These are phyloP conservation scores for Fusarium acutatum DNA, from an alignment of 2,329 filamentous ascomycete genomes.

Conservation along the genomic window DNA sequence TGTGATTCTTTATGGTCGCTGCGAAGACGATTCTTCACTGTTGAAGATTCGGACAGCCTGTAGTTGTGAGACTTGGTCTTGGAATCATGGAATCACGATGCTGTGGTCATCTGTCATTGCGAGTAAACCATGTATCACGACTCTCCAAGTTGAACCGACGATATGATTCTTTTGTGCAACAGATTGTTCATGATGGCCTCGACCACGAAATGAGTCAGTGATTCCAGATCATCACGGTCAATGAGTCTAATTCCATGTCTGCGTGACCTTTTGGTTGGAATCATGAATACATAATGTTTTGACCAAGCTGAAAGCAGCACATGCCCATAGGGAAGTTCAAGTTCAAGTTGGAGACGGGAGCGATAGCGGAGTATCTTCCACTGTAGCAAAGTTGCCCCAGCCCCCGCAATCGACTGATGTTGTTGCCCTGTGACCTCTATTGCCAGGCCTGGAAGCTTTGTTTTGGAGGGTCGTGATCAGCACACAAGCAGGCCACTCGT, in stretches of 20 bases:
- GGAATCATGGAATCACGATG: not conserved
- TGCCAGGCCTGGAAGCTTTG: not conserved
- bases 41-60: not conserved
- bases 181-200: not conserved
- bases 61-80: not conserved
- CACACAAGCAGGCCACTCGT: constrained; percentile 32
- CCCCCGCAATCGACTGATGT: constrained; percentile 33
- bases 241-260: constrained; percentile 4
- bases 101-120: not conserved
- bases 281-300: not conserved
- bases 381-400: not conserved
- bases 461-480: constrained; percentile 21
- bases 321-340: not conserved
- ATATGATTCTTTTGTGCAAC: not conserved
- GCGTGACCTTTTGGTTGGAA: constrained; percentile 1
- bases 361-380: constrained; percentile 13
- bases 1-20: not conserved
- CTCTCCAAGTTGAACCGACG: not conserved
- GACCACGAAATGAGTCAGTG: not conserved
- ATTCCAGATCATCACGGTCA: not conserved
- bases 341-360: not conserved
- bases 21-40: not conserved
- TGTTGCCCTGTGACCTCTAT: constrained; percentile 35
- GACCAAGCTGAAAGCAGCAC: not conserved
- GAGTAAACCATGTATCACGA: not conserved